Evolutionary conservation across 768 basidiomycete genomes (phyloP).

Genomic region (Rhodotorula diobovata): DNA sequence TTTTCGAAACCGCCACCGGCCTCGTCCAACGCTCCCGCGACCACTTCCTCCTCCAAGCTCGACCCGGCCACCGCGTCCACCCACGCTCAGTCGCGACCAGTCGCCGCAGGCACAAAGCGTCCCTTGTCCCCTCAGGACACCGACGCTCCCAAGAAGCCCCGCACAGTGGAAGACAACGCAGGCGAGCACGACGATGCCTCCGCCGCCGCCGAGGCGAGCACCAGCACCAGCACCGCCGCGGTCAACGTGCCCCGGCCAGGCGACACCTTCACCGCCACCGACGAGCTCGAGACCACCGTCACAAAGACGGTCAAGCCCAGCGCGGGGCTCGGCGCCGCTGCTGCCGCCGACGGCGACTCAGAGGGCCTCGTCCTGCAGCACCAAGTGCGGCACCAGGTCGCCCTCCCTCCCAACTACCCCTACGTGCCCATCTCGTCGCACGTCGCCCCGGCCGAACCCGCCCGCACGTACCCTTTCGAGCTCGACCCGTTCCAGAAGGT

Average conservation of each 20-base stretch:
- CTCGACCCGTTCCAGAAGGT: slow-evolving; percentile 97
- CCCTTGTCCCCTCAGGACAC: slow-evolving; percentile 16
- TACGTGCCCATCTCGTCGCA: slow-evolving; percentile 88
- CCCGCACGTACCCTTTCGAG: slow-evolving; percentile 87
- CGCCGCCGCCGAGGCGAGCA: not conserved
- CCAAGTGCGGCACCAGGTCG: slow-evolving; percentile 85
- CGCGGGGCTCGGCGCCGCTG: slow-evolving; percentile 70
- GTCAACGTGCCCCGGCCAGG: too few species aligned
- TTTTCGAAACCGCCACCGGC: slow-evolving; percentile 22
- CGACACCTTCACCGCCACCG: slow-evolving; percentile 59
- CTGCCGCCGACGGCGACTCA: slow-evolving; percentile 38
- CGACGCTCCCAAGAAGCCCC: slow-evolving; percentile 25
- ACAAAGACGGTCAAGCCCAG: slow-evolving; percentile 85
- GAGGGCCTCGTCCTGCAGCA: slow-evolving; percentile 49
- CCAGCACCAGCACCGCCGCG: not conserved
- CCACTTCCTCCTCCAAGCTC: slow-evolving; percentile 4
- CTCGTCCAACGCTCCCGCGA: not conserved
- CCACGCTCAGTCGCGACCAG: not conserved
- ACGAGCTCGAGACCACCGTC: slow-evolving; percentile 91
- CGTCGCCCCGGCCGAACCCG: slow-evolving; percentile 83
- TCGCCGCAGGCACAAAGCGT: not conserved
- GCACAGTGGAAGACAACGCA: not conserved
- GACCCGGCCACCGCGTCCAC: not conserved
- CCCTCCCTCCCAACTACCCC: slow-evolving; percentile 83
- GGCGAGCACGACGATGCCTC: not conserved